Evolutionary conservation across 352 stramenopile species (phyloP).

Genomic region (Globisporangium paroecandrum): DNA sequence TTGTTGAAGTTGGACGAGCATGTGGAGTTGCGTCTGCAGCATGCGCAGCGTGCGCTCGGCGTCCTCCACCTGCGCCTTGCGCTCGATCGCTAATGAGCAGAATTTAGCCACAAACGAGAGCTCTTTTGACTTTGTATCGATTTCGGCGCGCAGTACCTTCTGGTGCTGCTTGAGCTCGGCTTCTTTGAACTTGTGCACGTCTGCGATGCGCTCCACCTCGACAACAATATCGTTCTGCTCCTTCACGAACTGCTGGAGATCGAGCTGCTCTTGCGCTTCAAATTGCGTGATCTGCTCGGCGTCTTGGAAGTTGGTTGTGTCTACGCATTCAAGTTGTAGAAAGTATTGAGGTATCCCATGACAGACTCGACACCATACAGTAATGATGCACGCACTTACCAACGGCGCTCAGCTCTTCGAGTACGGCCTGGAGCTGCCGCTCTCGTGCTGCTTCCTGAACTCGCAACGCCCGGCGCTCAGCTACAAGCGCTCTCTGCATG

Average conservation of each 20-base stretch:
- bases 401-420: slow-evolving; percentile 31
- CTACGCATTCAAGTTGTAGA: slow-evolving; percentile 11
- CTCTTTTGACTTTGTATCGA: slow-evolving; percentile 29
- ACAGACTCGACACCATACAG: too few relatives aligned
- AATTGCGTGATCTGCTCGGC: slow-evolving; percentile 31
- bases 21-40: slow-evolving; percentile 36
- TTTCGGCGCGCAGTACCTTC: slow-evolving; percentile 43
- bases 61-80: slow-evolving; percentile 33
- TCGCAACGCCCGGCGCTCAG: slow-evolving; percentile 29
- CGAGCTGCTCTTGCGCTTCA: slow-evolving; percentile 24
- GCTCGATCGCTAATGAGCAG: slow-evolving; percentile 28
- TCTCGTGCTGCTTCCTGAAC: slow-evolving; percentile 40
- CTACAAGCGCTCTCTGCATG: slow-evolving; percentile 35
- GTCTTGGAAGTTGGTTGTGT: slow-evolving; percentile 20
- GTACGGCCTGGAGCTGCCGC: slow-evolving; percentile 25
- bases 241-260: slow-evolving; percentile 28
- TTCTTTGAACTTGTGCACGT: slow-evolving; percentile 38
- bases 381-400: slow-evolving; percentile 15
- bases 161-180: slow-evolving; percentile 45
- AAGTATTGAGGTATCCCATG: too few relatives aligned
- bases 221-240: slow-evolving; percentile 21
- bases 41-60: slow-evolving; percentile 40
- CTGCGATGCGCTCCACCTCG: slow-evolving; percentile 25
- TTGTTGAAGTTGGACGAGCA: slow-evolving; percentile 2
- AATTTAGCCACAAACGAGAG: slow-evolving; percentile 33